Conservation (phyloP, 176 grass and related monocot genomes). For the Dendrocalamus sinicus region DNA sequence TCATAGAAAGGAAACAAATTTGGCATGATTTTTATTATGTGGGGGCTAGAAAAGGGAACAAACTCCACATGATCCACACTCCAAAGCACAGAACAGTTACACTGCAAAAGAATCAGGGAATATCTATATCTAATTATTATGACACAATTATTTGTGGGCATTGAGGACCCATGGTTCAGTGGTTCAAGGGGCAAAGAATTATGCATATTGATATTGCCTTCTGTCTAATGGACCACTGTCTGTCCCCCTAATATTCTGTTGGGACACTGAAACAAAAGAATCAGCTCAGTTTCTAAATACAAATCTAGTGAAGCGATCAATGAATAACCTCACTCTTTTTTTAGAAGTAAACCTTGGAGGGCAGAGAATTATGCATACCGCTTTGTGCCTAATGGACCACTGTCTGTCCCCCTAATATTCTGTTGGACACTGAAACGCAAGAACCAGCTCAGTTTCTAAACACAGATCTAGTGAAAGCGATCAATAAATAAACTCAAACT, state of each 20-base stretch:
- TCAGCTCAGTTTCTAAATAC: slow-evolving; percentile 22
- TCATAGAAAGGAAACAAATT: slow-evolving; percentile 38
- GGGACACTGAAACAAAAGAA: slow-evolving; percentile 38
- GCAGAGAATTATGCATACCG: slow-evolving; percentile 46
- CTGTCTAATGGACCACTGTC: slow-evolving; percentile 48
- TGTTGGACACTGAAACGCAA: slow-evolving; percentile 25
- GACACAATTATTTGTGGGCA: slow-evolving; percentile 46
- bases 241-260: slow-evolving; percentile 41
- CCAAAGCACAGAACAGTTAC: slow-evolving; percentile 25
- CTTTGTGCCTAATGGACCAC: slow-evolving; percentile 44
- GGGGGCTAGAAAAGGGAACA: slow-evolving; percentile 32
- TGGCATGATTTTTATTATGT: neutral
- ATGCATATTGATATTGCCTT: slow-evolving; percentile 45
- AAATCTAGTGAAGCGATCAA: neutral
- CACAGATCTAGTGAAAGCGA: neutral
- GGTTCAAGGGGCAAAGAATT: slow-evolving; percentile 47
- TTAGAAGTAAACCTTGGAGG: neutral
- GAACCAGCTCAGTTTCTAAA: slow-evolving; percentile 29
- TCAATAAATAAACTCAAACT: neutral
- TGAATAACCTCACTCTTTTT: neutral
- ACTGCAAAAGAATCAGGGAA: slow-evolving; percentile 45
- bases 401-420: slow-evolving; percentile 41
- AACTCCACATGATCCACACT: slow-evolving; percentile 46
- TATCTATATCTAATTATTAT: slow-evolving; percentile 38
- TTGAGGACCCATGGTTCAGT: slow-evolving; percentile 40